These are phyloP conservation scores for Heliamphora exappendiculata DNA, from an alignment of 148 eudicot genomes.

Conservation along the genomic window DNA sequence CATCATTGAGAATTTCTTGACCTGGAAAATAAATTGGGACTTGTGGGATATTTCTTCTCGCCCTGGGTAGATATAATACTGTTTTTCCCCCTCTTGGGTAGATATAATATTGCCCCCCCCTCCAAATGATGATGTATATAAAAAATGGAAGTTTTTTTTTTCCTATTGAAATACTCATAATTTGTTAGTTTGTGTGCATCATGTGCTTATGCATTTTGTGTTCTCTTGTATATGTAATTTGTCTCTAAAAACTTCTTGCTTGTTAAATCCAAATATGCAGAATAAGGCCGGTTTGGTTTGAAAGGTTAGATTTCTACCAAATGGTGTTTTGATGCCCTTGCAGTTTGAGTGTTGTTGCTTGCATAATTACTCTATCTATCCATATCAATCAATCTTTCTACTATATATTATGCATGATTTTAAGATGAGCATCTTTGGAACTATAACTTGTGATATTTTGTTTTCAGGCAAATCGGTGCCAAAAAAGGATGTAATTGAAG, in stretches of 20 bases:
- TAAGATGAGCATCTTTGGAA: background rate
- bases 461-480: slow-evolving; percentile 55
- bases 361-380: background rate
- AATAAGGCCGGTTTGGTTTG: background rate
- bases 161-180: background rate
- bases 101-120: background rate
- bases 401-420: background rate
- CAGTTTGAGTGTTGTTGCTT: background rate
- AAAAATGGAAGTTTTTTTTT: background rate
- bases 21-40: background rate
- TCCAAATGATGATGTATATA: background rate
- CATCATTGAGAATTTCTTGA: background rate
- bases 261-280: background rate
- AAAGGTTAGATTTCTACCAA: background rate
- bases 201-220: background rate
- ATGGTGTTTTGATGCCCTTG: background rate
- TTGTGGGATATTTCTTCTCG: background rate
- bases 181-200: background rate
- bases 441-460: slow-evolving; percentile 11
- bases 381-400: background rate
- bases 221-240: background rate
- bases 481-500: slow-evolving; percentile 57
- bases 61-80: background rate
- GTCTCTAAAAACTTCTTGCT: background rate
- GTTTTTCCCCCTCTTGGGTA: too few relatives aligned